These are phyloP conservation scores for Aureobasidium zeae DNA, from an alignment of 2,329 filamentous ascomycete species.

Conservation along the genomic window DNA sequence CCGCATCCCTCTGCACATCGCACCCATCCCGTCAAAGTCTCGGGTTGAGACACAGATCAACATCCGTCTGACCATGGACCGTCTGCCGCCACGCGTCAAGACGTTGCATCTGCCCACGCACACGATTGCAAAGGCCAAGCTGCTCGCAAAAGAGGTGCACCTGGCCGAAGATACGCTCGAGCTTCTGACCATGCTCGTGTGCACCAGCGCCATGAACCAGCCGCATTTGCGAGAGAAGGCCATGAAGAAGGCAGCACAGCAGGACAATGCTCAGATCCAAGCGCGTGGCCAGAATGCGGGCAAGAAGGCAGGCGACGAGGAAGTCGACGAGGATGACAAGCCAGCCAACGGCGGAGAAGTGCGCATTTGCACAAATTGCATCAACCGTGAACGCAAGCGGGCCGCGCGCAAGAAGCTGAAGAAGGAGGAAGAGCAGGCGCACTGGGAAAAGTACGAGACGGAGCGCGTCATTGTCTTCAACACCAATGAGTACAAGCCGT, in stretches of 20 bases:
- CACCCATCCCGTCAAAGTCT: conserved; percentile 53
- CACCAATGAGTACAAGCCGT: conserved; percentile 64
- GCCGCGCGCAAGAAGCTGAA: conserved; percentile 88
- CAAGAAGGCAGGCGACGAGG: conserved; percentile 37
- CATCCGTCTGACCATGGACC: conserved; percentile 68
- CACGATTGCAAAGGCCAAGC: conserved; percentile 89
- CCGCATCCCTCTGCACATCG: conserved; percentile 28
- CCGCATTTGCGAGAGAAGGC: conserved; percentile 57
- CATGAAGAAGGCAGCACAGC: conserved; percentile 47
- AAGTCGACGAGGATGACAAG: conserved; percentile 51
- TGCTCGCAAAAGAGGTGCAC: conserved; percentile 65
- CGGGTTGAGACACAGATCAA: conserved; percentile 95
- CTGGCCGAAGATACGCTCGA: conserved; percentile 66
- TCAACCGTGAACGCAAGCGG: conserved; percentile 81
- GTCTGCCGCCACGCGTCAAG: conserved; percentile 64
- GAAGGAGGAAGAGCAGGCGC: conserved; percentile 83
- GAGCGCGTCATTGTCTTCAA: conserved; percentile 86
- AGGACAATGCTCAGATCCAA: conserved; percentile 35
- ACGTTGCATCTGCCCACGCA: conserved; percentile 79
- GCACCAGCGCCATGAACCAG: conserved; percentile 83
- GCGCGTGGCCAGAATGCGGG: conserved; percentile 34
- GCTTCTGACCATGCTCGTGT: conserved; percentile 73
- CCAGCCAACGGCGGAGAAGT: conserved; percentile 89
- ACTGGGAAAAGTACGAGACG: conserved; percentile 72
- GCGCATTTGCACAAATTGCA: conserved; percentile 83